Conservation (phyloP, 2,329 filamentous ascomycete species). For the Diaporthe vexans region DNA sequence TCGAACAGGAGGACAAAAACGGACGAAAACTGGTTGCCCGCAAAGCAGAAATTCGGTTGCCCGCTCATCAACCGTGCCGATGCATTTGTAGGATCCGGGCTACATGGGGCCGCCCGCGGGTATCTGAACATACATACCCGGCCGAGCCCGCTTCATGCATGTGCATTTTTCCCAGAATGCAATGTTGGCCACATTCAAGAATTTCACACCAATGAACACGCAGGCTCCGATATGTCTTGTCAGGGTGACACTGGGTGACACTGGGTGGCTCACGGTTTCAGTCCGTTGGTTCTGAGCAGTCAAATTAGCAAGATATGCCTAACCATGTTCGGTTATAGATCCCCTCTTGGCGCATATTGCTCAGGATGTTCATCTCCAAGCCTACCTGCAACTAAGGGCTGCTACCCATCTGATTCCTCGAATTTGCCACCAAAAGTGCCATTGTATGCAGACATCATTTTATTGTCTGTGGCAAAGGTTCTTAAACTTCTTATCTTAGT, state of each 20-base stretch:
- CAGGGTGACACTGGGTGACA: conserved; percentile 20
- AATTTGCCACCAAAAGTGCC: not conserved
- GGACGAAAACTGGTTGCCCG: not conserved
- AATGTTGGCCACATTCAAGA: not conserved
- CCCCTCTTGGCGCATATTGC: conserved; percentile 3
- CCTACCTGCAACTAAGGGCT: not conserved
- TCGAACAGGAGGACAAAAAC: not conserved
- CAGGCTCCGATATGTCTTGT: not conserved
- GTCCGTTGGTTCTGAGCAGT: conserved; percentile 4
- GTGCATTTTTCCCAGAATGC: conserved; percentile 2
- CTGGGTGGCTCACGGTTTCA: not conserved
- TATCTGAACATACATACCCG: conserved; percentile 1
- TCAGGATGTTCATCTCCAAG: not conserved
- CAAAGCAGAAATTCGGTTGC: not conserved
- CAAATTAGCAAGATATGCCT: not conserved
- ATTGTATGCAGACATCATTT: not conserved
- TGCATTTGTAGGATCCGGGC: conserved; percentile 1
- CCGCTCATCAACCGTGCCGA: not conserved
- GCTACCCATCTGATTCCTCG: not conserved
- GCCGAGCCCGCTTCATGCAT: conserved; percentile 13
- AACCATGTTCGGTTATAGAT: not conserved
- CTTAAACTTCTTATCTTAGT: not conserved
- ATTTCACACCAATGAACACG: conserved; percentile 7
- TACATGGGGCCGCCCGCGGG: not conserved
- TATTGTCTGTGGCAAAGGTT: not conserved